Conservation (phyloP, 202 grass and related monocot species). For the Schoenoplectus tabernaemontani region DNA sequence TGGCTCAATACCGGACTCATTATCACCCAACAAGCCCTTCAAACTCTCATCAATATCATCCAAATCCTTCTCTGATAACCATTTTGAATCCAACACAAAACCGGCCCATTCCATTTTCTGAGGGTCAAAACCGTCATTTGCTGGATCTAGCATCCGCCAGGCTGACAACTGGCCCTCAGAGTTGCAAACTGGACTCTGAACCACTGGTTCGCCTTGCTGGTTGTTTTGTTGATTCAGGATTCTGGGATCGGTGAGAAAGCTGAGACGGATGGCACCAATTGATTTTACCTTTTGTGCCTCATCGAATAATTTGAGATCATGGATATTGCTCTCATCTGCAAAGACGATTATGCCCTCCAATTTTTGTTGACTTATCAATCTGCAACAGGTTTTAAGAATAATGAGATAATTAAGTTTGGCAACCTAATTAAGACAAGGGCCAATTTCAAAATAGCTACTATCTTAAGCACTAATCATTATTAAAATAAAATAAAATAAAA, state of each 20-base stretch:
- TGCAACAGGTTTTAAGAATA: conserved; percentile 19
- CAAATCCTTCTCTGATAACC: conserved; percentile 59
- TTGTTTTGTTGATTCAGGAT: conserved; percentile 37
- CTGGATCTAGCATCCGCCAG: conserved; percentile 47
- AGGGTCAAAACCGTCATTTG: conserved; percentile 40
- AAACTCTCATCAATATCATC: conserved; percentile 34
- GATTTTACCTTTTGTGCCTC: conserved; percentile 80
- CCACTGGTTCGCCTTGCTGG: conserved; percentile 31
- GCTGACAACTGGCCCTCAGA: conserved; percentile 41
- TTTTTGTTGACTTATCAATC: conserved; percentile 44
- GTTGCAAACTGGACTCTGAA: conserved; percentile 80
- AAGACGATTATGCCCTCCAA: conserved; percentile 87
- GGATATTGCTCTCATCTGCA: conserved; percentile 84
- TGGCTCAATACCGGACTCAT: conserved; percentile 55
- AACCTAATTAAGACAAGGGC: not conserved
- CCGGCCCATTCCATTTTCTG: conserved; percentile 78
- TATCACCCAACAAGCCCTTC: conserved; percentile 36
- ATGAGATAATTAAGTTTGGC: not conserved
- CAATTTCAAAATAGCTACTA: not conserved
- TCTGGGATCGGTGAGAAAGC: conserved; percentile 41
- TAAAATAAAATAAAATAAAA: no score
- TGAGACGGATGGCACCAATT: conserved; percentile 56
- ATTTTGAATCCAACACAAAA: conserved; percentile 56
- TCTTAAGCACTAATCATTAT: not conserved
- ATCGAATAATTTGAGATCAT: conserved; percentile 73